Evolutionary conservation across 148 eudicot species (phyloP).

Genomic region (Rhododendron ovatum): DNA sequence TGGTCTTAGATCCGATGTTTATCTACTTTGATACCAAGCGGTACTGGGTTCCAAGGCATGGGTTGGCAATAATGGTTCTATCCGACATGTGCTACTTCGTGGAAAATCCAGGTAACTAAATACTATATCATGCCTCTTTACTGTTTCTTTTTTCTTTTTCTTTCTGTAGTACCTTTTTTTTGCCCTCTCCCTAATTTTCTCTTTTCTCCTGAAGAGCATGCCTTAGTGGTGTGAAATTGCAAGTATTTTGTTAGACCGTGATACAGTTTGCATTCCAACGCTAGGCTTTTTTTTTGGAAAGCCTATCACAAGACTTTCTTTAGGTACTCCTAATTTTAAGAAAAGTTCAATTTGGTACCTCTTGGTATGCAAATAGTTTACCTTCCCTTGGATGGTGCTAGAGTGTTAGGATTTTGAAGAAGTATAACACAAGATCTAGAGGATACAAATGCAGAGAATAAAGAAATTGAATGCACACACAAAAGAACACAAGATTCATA

Average conservation of each 20-base stretch:
- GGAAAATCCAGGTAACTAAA: constrained; percentile 56
- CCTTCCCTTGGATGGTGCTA: neutral
- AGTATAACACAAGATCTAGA: neutral
- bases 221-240: neutral
- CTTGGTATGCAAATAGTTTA: neutral
- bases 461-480: neutral
- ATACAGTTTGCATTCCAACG: neutral
- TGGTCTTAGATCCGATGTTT: constrained; percentile 82
- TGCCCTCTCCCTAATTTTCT: neutral
- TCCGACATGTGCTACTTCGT: constrained; percentile 77
- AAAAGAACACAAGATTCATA: neutral
- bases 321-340: neutral
- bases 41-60: constrained; percentile 70
- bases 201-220: neutral
- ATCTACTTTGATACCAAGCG: constrained; percentile 58
- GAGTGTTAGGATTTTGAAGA: neutral
- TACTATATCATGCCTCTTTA: neutral
- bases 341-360: neutral
- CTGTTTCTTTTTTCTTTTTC: neutral
- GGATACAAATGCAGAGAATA: neutral
- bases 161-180: neutral
- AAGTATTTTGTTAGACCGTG: neutral
- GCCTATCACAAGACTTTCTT: neutral
- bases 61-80: constrained; percentile 65
- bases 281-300: neutral